These are phyloP conservation scores for Tricharina praecox DNA, from an alignment of 495 filamentous ascomycete species.

Conservation along the genomic window DNA sequence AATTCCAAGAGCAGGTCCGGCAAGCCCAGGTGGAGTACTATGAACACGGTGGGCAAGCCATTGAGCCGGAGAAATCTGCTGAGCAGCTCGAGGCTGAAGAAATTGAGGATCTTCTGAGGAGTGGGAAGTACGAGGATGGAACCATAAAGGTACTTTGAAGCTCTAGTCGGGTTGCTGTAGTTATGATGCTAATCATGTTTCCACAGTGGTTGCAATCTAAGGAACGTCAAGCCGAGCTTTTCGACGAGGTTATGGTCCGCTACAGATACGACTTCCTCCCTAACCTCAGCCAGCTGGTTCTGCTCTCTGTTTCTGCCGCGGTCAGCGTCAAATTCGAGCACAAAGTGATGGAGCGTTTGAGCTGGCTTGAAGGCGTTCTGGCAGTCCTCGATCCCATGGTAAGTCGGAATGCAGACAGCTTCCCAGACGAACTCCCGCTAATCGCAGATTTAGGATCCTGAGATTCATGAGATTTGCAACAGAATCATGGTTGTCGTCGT, in stretches of 20 bases:
- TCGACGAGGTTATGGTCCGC: conserved; percentile 61
- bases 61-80: conserved; percentile 32
- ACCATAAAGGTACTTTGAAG: conserved; percentile 40
- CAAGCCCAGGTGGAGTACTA: conserved; percentile 28
- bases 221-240: conserved; percentile 52
- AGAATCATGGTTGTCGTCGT: conserved; percentile 57
- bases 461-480: conserved; percentile 55
- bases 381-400: conserved; percentile 33
- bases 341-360: conserved; percentile 48
- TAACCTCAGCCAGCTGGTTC: conserved; percentile 56
- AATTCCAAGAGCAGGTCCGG: conserved; percentile 27
- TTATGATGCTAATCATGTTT: neutral
- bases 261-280: conserved; percentile 54
- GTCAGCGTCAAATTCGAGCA: conserved; percentile 54
- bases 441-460: conserved; percentile 42
- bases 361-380: conserved; percentile 63
- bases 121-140: conserved; percentile 53
- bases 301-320: conserved; percentile 68
- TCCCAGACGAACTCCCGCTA: conserved; percentile 5
- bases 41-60: conserved; percentile 22
- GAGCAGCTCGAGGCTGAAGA: conserved; percentile 48
- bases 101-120: conserved; percentile 47
- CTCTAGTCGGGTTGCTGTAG: too few species aligned
- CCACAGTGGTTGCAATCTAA: conserved; percentile 72
- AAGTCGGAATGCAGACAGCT: conserved; percentile 25